Evolutionary conservation across 805 yeast species (phyloP).

Genomic region (Candida parachauliodes): DNA sequence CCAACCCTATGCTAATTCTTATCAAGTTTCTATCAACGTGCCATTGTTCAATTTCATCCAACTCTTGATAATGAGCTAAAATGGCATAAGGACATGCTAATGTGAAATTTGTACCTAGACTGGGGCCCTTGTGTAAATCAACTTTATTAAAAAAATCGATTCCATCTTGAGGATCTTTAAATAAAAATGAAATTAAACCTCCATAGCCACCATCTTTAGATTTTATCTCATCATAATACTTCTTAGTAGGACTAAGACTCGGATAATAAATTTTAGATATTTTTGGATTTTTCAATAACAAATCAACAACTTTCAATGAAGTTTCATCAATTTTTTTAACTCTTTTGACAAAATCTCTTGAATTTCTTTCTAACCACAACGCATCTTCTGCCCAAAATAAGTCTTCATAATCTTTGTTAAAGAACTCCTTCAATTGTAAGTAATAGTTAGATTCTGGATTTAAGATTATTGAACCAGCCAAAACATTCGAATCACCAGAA

Average conservation of each 20-base stretch:
- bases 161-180: constrained; percentile 62
- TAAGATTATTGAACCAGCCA: constrained; percentile 86
- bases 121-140: constrained; percentile 79
- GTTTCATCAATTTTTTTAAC: constrained; percentile 54
- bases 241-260: constrained; percentile 45
- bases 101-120: constrained; percentile 86
- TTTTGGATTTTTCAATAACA: constrained; percentile 48
- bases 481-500: constrained; percentile 91
- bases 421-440: constrained; percentile 44
- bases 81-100: constrained; percentile 87
- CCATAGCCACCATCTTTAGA: constrained; percentile 83
- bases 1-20: constrained; percentile 83
- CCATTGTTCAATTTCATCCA: constrained; percentile 76
- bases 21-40: constrained; percentile 78
- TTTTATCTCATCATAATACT: constrained; percentile 68
- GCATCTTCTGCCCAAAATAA: constrained; percentile 93
- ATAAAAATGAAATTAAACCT: constrained; percentile 73
- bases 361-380: constrained; percentile 83
- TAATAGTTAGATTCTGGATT: constrained; percentile 62
- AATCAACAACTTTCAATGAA: constrained; percentile 50
- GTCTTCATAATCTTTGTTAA: constrained; percentile 60
- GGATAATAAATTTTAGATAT: constrained; percentile 76
- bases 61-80: constrained; percentile 78
- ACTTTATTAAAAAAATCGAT: constrained; percentile 69
- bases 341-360: constrained; percentile 78